phyloP scores from a whole-genome alignment of 2,329 filamentous ascomycete species.

The Penicillium concentricum region DNA sequence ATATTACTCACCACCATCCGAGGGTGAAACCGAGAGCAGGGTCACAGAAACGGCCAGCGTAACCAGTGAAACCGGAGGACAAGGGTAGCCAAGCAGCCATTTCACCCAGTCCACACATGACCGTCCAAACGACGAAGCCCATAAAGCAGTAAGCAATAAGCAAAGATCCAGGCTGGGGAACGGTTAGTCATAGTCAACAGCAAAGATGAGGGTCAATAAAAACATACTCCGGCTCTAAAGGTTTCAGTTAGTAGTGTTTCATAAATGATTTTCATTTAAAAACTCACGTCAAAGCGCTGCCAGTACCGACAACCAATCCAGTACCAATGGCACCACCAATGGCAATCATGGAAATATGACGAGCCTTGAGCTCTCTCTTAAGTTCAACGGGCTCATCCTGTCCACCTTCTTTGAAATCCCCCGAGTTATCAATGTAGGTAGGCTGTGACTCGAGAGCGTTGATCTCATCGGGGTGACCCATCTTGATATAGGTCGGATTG shows the following conservation, averaged over 20 bases:
- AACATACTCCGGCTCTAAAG: slow-evolving; percentile 5
- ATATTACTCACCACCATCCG: slow-evolving; percentile 41
- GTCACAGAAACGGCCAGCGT: slow-evolving; percentile 46
- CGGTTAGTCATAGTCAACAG: slow-evolving; percentile 7
- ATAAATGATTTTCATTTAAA: too few species aligned
- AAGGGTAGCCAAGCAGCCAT: slow-evolving; percentile 46
- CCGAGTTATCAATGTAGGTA: neutral
- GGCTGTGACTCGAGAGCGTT: slow-evolving; percentile 11
- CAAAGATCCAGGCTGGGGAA: slow-evolving; percentile 31
- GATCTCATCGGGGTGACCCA: slow-evolving; percentile 14
- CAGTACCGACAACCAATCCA: slow-evolving; percentile 39
- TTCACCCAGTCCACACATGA: slow-evolving; percentile 36
- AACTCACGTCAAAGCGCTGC: slow-evolving; percentile 13
- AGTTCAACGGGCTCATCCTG: slow-evolving; percentile 6
- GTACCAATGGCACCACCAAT: slow-evolving; percentile 43
- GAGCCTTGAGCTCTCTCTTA: slow-evolving; percentile 10
- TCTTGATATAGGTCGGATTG: neutral
- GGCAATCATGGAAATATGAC: slow-evolving; percentile 28
- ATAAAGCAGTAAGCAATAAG: slow-evolving; percentile 38
- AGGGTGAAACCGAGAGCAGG: slow-evolving; percentile 44
- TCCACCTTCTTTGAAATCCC: slow-evolving; percentile 1
- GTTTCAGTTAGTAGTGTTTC: neutral
- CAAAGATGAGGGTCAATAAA: neutral
- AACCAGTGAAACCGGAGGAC: slow-evolving; percentile 39
- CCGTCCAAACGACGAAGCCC: slow-evolving; percentile 35